These are phyloP conservation scores for Fomitopsis schrenkii DNA, from an alignment of 1,284 basidiomycete genomes.

Conservation along the genomic window DNA sequence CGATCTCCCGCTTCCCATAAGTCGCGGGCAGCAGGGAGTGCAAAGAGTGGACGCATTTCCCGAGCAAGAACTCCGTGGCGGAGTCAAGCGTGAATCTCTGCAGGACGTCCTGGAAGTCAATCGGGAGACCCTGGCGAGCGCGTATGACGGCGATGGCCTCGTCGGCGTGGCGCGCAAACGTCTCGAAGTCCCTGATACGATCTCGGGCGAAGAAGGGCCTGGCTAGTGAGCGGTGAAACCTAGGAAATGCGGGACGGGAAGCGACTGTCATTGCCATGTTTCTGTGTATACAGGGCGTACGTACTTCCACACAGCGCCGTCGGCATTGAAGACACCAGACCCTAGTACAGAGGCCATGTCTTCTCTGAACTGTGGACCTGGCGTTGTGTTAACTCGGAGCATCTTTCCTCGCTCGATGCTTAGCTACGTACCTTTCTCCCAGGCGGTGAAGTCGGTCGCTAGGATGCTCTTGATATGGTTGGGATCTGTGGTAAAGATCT, in stretches of 20 bases:
- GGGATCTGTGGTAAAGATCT: constrained; percentile 28
- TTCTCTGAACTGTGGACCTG: constrained; percentile 14
- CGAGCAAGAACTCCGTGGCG: constrained; percentile 37
- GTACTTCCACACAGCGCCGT: constrained; percentile 20
- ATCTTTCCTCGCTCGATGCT: background rate
- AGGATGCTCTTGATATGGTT: constrained; percentile 30
- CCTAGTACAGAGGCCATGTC: constrained; percentile 28
- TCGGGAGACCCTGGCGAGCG: constrained; percentile 2
- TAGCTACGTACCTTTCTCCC: constrained; percentile 24
- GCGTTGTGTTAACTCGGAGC: background rate
- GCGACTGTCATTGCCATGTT: constrained; percentile 14
- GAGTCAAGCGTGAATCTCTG: constrained; percentile 36
- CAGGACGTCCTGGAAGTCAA: constrained; percentile 39
- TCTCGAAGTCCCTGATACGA: constrained; percentile 45
- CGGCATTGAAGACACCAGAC: constrained; percentile 35
- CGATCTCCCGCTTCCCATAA: constrained; percentile 16
- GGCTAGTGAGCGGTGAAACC: constrained; percentile 48
- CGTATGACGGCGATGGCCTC: constrained; percentile 25
- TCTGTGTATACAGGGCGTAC: background rate
- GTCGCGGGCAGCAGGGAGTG: constrained; percentile 23
- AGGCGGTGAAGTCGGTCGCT: constrained; percentile 26
- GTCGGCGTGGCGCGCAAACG: constrained; percentile 37
- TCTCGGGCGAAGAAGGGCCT: constrained; percentile 51
- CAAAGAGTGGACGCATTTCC: constrained; percentile 30
- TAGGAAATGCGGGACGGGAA: constrained; percentile 29